Evolutionary conservation across 768 basidiomycete species (phyloP).

Genomic region (Boletus rubropictus): DNA sequence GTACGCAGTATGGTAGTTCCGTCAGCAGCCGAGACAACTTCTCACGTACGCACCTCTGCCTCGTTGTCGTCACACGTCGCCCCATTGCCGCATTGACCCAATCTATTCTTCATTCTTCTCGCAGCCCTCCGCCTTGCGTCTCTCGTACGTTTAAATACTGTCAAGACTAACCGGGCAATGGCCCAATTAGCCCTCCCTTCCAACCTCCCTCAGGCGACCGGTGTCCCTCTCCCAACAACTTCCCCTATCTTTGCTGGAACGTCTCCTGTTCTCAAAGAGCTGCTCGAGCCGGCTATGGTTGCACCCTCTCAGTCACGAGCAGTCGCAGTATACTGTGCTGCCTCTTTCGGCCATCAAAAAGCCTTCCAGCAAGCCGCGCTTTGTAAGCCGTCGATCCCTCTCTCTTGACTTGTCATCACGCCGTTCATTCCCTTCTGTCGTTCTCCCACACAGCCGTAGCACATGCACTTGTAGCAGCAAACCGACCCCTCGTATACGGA

Average conservation of each 20-base stretch:
- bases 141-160: slow-evolving; percentile 25
- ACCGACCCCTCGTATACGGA: slow-evolving; percentile 75
- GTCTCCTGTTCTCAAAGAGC: slow-evolving; percentile 3
- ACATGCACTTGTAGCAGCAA: slow-evolving; percentile 54
- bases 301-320: slow-evolving; percentile 32
- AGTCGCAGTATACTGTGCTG: slow-evolving; percentile 83
- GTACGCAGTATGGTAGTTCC: too few relatives aligned
- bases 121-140: slow-evolving; percentile 14
- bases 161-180: neutral
- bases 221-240: neutral
- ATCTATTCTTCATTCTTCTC: slow-evolving; percentile 1
- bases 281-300: slow-evolving; percentile 23
- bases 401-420: neutral
- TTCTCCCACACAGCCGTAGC: slow-evolving; percentile 53
- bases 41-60: slow-evolving; percentile 5
- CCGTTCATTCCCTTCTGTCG: neutral
- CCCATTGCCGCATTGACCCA: slow-evolving; percentile 7
- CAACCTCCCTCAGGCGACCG: slow-evolving; percentile 1
- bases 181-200: slow-evolving; percentile 9
- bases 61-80: slow-evolving; percentile 19
- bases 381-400: slow-evolving; percentile 46
- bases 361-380: slow-evolving; percentile 63
- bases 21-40: neutral
- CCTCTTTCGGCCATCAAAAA: slow-evolving; percentile 56
- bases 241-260: slow-evolving; percentile 1